Base-by-base conservation (phyloP, 2,329 filamentous ascomycete genomes). In the Ophiostoma novo-ulmi region DNA sequence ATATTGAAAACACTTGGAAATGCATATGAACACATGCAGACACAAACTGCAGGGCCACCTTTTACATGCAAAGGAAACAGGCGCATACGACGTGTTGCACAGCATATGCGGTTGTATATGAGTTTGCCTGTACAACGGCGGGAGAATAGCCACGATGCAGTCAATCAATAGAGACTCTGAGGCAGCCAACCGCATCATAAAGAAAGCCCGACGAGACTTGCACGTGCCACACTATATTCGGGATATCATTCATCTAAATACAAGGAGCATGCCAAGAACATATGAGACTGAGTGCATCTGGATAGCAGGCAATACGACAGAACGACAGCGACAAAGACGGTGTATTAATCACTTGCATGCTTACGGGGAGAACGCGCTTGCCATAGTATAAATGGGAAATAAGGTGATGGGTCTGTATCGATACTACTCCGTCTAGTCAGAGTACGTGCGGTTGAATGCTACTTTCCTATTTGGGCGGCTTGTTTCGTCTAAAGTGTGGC, bases 201-300 rank as follows among this genome's bases (percentile, higher is more conserved):
- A 44, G 39, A 44, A 44, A 10, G 39, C 39, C 39, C 52, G 52
- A 58, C 7, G 10, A 2, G 6, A 20, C 41, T 20, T 48, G 44
- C 44, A 48, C 17, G 44, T 48, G 44, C 44, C 5, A 20, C n/a
- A n/a, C 20, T 48, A 7, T 31, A 48, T 6, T 7, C 7, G n/a
- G 5, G 8, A 48, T 48, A 20, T 11, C 44, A n/a, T 48, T 14
- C 22, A 58, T 26, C 22, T 58, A 26, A 3, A 26, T 26, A 26
- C 52, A 58, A 26, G 52, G 52, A 26, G 52, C 22, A 31, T 58
- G 52, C 52, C 52, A 58, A 58, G 52, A 58, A 13, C n/a, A 58
- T 13, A 31, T 58, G 52, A 58, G 52, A 58, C 52, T 31, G 52
- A 58, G 52, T 44, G 52, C 52, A 58, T 26, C 44, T 17, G 52